A percentile compares a stretch with the other conserved stretches of the same genome.
These are phyloP conservation scores for Acacia acuminata DNA, from an alignment of 306 rosid species.

Conservation along the genomic window DNA sequence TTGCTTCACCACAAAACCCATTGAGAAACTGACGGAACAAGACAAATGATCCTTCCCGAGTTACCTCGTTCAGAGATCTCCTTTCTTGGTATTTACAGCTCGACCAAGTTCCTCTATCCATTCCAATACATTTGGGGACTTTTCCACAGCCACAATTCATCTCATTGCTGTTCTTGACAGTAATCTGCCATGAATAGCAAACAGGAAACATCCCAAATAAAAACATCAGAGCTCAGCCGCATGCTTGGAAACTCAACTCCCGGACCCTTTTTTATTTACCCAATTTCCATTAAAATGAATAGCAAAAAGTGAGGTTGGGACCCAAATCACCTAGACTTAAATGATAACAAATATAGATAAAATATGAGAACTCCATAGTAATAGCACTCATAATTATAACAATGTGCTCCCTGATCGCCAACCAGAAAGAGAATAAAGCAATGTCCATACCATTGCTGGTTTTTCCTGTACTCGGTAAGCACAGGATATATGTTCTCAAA, in stretches of 20 bases:
- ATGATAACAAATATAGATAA: not conserved
- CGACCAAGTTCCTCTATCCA: slow-evolving; percentile 24
- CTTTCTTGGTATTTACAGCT: slow-evolving; percentile 47
- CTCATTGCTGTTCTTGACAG: slow-evolving; percentile 25
- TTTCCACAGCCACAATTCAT: slow-evolving; percentile 7
- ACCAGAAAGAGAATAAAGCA: not conserved
- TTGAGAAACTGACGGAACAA: slow-evolving; percentile 22
- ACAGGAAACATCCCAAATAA: slow-evolving; percentile 9
- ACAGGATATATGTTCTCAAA: slow-evolving; percentile 96
- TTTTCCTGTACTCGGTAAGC: slow-evolving; percentile 91
- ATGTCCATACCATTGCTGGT: slow-evolving; percentile 73
- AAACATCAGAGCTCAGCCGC: not conserved
- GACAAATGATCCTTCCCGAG: slow-evolving; percentile 31
- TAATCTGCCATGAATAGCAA: slow-evolving; percentile 41
- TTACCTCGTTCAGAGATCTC: slow-evolving; percentile 37
- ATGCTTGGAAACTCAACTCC: not conserved
- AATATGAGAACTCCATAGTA: not conserved
- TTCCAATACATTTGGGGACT: slow-evolving; percentile 10
- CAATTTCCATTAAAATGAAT: not conserved
- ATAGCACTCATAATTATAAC: slow-evolving; percentile 10
- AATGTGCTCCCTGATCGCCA: not conserved
- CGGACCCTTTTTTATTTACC: not conserved
- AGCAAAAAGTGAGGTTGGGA: not conserved
- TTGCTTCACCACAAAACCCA: slow-evolving; percentile 35
- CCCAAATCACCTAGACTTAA: not conserved